Evolutionary conservation across 805 yeast species (phyloP).

Genomic region (Blastobotrys terrestris): DNA sequence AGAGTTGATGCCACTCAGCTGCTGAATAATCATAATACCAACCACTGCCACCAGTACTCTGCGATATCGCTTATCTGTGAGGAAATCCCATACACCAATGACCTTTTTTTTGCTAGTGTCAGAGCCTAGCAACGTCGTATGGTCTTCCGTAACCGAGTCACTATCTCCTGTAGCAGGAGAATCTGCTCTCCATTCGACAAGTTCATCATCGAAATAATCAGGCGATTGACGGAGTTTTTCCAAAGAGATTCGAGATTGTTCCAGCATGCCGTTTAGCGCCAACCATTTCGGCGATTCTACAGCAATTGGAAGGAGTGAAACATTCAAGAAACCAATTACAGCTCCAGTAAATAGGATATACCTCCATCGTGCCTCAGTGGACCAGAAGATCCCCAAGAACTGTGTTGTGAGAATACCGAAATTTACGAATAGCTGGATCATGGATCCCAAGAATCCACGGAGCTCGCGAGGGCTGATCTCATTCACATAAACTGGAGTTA

Average conservation of each 20-base stretch:
- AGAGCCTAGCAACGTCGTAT: not conserved
- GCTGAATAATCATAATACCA: conserved; percentile 75
- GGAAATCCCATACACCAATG: conserved; percentile 35
- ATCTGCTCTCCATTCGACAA: conserved; percentile 20
- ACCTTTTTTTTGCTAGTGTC: not conserved
- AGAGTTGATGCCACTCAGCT: conserved; percentile 87
- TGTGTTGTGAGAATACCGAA: conserved; percentile 81
- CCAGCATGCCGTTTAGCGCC: conserved; percentile 39
- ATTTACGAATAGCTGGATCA: conserved; percentile 84
- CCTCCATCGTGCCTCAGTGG: conserved; percentile 69
- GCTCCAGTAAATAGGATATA: conserved; percentile 57
- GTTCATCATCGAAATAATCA: conserved; percentile 22
- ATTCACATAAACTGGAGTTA: conserved; percentile 74
- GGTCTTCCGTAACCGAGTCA: too few species aligned
- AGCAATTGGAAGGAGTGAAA: conserved; percentile 37
- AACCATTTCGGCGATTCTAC: conserved; percentile 88
- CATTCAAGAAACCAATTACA: conserved; percentile 44
- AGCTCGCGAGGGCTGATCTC: conserved; percentile 66
- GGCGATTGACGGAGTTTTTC: conserved; percentile 32
- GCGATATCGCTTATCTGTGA: conserved; percentile 44
- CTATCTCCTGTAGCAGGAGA: not conserved
- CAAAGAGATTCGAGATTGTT: conserved; percentile 38
- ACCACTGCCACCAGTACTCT: conserved; percentile 62
- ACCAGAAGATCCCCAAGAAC: conserved; percentile 60
- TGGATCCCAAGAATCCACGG: conserved; percentile 78